Percentiles rank a stretch among this genome's conserved stretches.
phyloP scores from a whole-genome alignment of 1,139 yeast genomes.

The Hemisphaericaspora lyxosophila region DNA sequence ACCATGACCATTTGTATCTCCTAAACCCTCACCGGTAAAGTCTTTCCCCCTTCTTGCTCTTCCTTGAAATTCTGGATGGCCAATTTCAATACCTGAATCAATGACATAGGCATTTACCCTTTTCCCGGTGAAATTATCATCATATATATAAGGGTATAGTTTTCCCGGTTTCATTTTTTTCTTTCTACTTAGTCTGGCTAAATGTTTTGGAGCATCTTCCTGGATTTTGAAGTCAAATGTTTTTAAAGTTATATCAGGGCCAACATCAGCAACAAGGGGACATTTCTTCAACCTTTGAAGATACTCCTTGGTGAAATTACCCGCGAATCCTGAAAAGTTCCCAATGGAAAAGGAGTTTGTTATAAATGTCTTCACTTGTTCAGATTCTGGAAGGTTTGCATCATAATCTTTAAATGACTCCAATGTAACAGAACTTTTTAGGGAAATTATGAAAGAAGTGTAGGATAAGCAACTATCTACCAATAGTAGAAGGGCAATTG shows the following conservation, averaged over 20 bases:
- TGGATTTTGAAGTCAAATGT: conserved; percentile 38
- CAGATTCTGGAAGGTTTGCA: conserved; percentile 23
- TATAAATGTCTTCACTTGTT: conserved; percentile 42
- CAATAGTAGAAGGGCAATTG: neutral
- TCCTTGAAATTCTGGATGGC: conserved; percentile 63
- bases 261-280: conserved; percentile 53
- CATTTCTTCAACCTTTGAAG: conserved; percentile 45
- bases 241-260: conserved; percentile 55
- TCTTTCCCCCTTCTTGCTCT: conserved; percentile 57
- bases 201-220: conserved; percentile 60
- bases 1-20: conserved; percentile 68
- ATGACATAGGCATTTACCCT: conserved; percentile 68
- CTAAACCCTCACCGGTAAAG: conserved; percentile 56
- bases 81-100: conserved; percentile 65
- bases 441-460: conserved; percentile 21
- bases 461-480: neutral
- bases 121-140: conserved; percentile 21
- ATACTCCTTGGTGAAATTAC: conserved; percentile 51
- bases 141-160: conserved; percentile 39
- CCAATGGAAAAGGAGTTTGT: conserved; percentile 54
- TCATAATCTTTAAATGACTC: conserved; percentile 41
- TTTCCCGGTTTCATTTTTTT: conserved; percentile 24
- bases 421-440: conserved; percentile 26
- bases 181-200: conserved; percentile 59
- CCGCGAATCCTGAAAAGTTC: conserved; percentile 59